A percentile compares a stretch with the other conserved stretches of the same genome.
phyloP scores from a whole-genome alignment of 768 basidiomycete species.

The Kwoniella botswanensis region DNA sequence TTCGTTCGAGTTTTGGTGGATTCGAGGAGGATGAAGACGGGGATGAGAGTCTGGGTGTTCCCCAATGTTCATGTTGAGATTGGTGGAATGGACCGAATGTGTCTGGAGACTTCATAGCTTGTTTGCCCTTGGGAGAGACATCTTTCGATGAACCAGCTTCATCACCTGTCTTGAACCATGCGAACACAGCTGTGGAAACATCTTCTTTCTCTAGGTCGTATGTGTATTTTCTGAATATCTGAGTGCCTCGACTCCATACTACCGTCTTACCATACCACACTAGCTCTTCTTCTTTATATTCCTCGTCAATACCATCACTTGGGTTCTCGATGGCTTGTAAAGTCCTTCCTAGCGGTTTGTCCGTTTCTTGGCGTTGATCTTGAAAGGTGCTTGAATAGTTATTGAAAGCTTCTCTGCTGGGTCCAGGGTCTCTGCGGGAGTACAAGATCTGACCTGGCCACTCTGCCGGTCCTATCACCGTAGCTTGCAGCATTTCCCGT shows the following conservation, averaged over 20 bases:
- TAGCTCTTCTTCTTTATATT: slow-evolving; percentile 49
- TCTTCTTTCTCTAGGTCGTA: slow-evolving; percentile 47
- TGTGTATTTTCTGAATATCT: slow-evolving; percentile 50
- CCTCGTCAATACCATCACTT: slow-evolving; percentile 3
- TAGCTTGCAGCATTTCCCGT: slow-evolving; percentile 19
- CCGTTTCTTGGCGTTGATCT: neutral
- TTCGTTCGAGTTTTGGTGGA: slow-evolving; percentile 25
- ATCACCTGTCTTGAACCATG: slow-evolving; percentile 37
- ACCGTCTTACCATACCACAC: slow-evolving; percentile 51
- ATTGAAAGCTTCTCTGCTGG: slow-evolving; percentile 11
- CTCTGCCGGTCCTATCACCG: slow-evolving; percentile 17
- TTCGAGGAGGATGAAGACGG: slow-evolving; percentile 13
- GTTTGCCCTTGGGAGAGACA: slow-evolving; percentile 1
- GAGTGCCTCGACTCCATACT: slow-evolving; percentile 51
- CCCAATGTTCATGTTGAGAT: slow-evolving; percentile 32
- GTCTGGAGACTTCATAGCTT: neutral
- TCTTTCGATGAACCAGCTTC: neutral
- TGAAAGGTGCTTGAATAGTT: neutral
- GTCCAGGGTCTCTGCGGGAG: slow-evolving; percentile 17
- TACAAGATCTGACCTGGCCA: slow-evolving; percentile 24
- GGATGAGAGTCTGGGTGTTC: slow-evolving; percentile 16
- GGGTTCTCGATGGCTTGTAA: slow-evolving; percentile 6
- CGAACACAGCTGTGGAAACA: slow-evolving; percentile 51
- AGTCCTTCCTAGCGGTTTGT: slow-evolving; percentile 1
- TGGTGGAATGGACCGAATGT: slow-evolving; percentile 42